Evolutionary conservation across 768 basidiomycete species (phyloP).

Genomic region (Phlebiopsis gigantea): DNA sequence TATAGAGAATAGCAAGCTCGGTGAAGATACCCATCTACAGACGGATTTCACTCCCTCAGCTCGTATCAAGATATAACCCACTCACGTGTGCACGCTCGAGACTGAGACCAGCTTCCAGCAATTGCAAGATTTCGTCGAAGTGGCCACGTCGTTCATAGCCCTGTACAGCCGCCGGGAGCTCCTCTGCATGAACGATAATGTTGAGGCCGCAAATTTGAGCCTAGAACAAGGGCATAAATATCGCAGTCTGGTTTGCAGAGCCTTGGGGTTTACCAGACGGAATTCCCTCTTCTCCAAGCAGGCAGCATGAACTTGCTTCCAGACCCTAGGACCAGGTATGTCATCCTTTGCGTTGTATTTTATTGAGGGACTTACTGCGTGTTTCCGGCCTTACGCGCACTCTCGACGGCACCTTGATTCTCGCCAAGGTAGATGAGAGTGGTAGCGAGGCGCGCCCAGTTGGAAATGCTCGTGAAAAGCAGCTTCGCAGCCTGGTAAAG

Average conservation of each 20-base stretch:
- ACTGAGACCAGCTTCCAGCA: constrained; percentile 93
- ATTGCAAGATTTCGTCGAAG: constrained; percentile 88
- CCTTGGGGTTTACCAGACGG: constrained; percentile 66
- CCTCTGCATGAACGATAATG: constrained; percentile 94
- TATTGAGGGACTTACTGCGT: constrained; percentile 64
- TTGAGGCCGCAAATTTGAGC: constrained; percentile 99
- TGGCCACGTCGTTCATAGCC: constrained; percentile 89
- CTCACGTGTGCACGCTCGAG: constrained; percentile 89
- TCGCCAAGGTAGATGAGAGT: constrained; percentile 98
- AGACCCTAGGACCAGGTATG: constrained; percentile 59
- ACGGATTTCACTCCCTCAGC: not conserved
- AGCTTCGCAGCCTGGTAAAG: constrained; percentile 96
- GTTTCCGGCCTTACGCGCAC: constrained; percentile 98
- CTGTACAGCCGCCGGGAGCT: constrained; percentile 65
- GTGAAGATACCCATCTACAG: constrained; percentile 93
- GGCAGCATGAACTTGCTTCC: constrained; percentile 99
- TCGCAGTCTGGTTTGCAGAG: not conserved
- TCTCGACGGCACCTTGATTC: constrained; percentile 97
- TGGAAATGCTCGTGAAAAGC: constrained; percentile 94
- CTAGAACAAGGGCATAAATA: too few relatives aligned
- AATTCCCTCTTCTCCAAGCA: constrained; percentile 98
- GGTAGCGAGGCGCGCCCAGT: constrained; percentile 97
- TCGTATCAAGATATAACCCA: constrained; percentile 4
- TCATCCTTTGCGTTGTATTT: not conserved
- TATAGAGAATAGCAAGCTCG: constrained; percentile 84